phyloP scores from a whole-genome alignment of 2,329 filamentous ascomycete species.

The Alternaria tenuissima region DNA sequence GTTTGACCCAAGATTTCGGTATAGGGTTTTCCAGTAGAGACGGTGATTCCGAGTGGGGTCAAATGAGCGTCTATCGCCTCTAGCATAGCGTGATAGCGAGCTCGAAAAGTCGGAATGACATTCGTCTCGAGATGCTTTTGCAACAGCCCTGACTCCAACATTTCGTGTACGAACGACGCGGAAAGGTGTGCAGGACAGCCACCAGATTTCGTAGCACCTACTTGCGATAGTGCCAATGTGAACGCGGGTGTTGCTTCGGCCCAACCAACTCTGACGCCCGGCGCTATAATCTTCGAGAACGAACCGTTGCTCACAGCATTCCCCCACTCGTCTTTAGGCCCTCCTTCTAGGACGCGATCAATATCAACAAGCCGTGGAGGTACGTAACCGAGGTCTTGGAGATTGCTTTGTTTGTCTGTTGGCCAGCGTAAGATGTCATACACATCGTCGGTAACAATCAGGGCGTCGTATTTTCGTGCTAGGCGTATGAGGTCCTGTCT shows the following conservation, averaged over 20 bases:
- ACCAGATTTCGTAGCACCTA: constrained; percentile 61
- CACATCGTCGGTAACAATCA: constrained; percentile 70
- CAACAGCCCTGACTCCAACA: constrained; percentile 58
- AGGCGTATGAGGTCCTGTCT: constrained; percentile 72
- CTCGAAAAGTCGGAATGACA: constrained; percentile 62
- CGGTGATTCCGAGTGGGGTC: constrained; percentile 49
- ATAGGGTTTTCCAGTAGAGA: background rate
- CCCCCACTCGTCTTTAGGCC: constrained; percentile 68
- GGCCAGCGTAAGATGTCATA: constrained; percentile 76
- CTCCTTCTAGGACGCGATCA: constrained; percentile 69
- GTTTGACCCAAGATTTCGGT: background rate
- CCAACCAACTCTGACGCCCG: constrained; percentile 78
- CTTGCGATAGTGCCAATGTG: constrained; percentile 61
- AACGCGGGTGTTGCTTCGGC: constrained; percentile 71
- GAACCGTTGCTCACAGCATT: constrained; percentile 84
- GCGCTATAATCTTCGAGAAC: constrained; percentile 72
- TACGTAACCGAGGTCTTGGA: constrained; percentile 37
- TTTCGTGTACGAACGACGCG: constrained; percentile 60
- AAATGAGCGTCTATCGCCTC: constrained; percentile 65
- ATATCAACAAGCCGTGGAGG: constrained; percentile 79
- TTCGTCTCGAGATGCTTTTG: constrained; percentile 59
- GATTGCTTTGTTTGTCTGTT: constrained; percentile 65
- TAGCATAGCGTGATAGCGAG: constrained; percentile 62
- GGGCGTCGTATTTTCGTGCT: constrained; percentile 76
- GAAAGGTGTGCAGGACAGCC: constrained; percentile 64